Evolutionary conservation across 176 grass and related monocot species (phyloP).

Genomic region (Musa itinerans): DNA sequence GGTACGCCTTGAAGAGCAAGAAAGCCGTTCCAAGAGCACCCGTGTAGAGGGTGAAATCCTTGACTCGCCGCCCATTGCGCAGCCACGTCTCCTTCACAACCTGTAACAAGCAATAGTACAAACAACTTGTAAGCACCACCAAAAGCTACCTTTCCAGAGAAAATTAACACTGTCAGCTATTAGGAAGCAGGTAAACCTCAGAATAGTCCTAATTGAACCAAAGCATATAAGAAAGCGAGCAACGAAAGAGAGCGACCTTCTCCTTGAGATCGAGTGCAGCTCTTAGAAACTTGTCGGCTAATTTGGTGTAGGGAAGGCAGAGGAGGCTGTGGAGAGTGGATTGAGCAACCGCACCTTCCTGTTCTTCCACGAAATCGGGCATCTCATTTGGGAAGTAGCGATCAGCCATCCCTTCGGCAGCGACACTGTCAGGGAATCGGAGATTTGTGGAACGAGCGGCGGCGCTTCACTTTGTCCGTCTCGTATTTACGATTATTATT

Average conservation of each 20-base stretch:
- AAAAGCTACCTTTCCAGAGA: no score
- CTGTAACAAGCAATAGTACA: not conserved
- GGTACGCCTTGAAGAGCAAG: conserved; percentile 25
- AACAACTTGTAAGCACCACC: not conserved
- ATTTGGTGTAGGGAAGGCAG: conserved; percentile 18
- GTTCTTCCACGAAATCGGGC: conserved; percentile 47
- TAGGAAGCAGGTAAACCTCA: not conserved
- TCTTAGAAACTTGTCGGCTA: conserved; percentile 24
- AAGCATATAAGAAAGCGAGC: not conserved
- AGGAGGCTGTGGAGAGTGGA: conserved; percentile 20
- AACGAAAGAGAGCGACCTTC: conserved; percentile 3
- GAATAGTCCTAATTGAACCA: not conserved
- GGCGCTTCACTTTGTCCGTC: no score
- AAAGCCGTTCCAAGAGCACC: conserved; percentile 31
- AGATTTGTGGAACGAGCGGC: no score
- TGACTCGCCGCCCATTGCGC: not conserved
- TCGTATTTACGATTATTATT: no score
- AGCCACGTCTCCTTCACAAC: conserved; percentile 31
- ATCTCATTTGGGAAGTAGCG: conserved; percentile 80
- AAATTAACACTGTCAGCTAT: not conserved
- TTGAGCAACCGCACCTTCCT: not conserved
- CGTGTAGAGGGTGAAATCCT: conserved; percentile 27
- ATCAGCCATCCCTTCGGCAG: conserved; percentile 40
- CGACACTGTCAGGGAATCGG: no score
- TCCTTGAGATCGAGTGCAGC: conserved; percentile 28